These are phyloP conservation scores for Candida lessepsii DNA, from an alignment of 805 yeast species.

Conservation along the genomic window DNA sequence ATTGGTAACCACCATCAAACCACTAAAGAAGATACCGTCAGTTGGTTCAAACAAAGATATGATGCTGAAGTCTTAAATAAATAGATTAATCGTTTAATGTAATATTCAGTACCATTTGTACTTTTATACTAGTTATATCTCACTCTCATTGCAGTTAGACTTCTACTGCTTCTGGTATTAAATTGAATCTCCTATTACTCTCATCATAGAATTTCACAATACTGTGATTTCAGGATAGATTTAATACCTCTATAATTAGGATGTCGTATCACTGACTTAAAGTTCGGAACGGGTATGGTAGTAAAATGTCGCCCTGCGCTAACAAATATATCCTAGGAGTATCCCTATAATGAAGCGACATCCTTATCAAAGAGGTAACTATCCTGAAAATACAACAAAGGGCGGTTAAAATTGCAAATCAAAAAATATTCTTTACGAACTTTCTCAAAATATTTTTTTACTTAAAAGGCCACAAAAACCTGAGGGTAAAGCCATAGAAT, in stretches of 20 bases:
- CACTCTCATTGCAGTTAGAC: no score
- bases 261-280: no score
- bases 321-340: no score
- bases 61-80: conserved; percentile 96
- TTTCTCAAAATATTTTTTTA: not conserved
- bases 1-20: conserved; percentile 94
- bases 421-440: conserved; percentile 1
- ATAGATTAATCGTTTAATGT: conserved; percentile 38
- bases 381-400: not conserved
- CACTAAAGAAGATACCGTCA: conserved; percentile 88
- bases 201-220: no score
- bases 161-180: no score
- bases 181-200: no score
- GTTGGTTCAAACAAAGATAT: conserved; percentile 99
- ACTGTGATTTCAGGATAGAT: no score
- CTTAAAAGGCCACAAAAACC: not conserved
- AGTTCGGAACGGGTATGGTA: no score
- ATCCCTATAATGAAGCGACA: no score
- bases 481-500: not conserved
- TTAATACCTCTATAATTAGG: no score
- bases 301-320: no score
- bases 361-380: not conserved
- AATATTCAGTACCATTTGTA: conserved; percentile 2
- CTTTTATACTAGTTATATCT: no score
- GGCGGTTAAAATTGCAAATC: conserved; percentile 2